These are phyloP conservation scores for Nannochloris sp. DNA, from an alignment of 139 green algal genomes.

Conservation along the genomic window DNA sequence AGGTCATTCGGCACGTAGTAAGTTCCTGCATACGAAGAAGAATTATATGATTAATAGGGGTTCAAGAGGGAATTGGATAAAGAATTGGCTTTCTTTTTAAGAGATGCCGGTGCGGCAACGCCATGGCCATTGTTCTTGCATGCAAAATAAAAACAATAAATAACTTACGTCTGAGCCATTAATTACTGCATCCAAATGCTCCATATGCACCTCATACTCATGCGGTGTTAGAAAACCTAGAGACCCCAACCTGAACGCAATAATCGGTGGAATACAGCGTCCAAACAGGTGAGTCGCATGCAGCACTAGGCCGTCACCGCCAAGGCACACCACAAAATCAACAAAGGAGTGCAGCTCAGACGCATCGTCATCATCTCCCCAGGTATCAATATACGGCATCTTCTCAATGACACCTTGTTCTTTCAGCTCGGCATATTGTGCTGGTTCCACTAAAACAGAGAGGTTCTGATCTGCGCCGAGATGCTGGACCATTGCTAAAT, in stretches of 20 bases:
- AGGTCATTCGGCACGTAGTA: slow-evolving; percentile 12
- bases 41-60: slow-evolving; percentile 29
- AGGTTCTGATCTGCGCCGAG: slow-evolving; percentile 64
- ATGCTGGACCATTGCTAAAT: slow-evolving; percentile 50
- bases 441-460: slow-evolving; percentile 81
- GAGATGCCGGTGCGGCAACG: no score
- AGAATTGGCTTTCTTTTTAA: no score
- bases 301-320: slow-evolving; percentile 93
- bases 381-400: slow-evolving; percentile 43
- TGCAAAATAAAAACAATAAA: not conserved
- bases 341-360: slow-evolving; percentile 54
- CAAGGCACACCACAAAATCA: slow-evolving; percentile 95
- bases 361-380: slow-evolving; percentile 23
- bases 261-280: slow-evolving; percentile 38
- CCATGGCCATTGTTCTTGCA: no score
- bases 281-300: slow-evolving; percentile 83
- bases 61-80: no score
- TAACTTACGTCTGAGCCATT: slow-evolving; percentile 48
- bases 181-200: slow-evolving; percentile 75
- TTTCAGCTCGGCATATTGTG: slow-evolving; percentile 49
- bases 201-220: slow-evolving; percentile 50
- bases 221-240: slow-evolving; percentile 96
- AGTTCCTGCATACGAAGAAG: slow-evolving; percentile 11
- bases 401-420: not conserved
- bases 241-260: slow-evolving; percentile 95